phyloP scores from a whole-genome alignment of 202 grass and related monocot genomes.

The Schoenoplectus tabernaemontani region DNA sequence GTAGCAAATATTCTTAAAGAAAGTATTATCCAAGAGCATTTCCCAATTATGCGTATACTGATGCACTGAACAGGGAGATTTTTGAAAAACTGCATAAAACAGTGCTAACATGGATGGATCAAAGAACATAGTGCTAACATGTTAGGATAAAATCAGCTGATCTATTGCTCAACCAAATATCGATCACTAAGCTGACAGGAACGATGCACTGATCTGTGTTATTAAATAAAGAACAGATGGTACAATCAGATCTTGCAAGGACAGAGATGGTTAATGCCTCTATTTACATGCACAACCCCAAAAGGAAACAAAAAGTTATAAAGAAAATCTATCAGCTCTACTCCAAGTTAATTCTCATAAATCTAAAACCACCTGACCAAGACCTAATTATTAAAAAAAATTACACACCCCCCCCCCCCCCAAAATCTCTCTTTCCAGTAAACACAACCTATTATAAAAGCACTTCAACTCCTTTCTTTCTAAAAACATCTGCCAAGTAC shows the following conservation, averaged over 20 bases:
- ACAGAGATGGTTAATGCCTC: conserved; percentile 12
- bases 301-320: conserved; percentile 7
- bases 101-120: background rate
- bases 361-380: conserved; percentile 10
- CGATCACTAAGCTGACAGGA: background rate
- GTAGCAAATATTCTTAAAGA: background rate
- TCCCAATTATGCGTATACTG: too few relatives aligned
- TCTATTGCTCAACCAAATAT: background rate
- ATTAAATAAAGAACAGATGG: conserved; percentile 17
- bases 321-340: conserved; percentile 19
- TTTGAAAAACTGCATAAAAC: background rate
- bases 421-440: conserved; percentile 12
- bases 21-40: background rate
- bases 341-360: conserved; percentile 14
- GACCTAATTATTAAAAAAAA: conserved; percentile 20
- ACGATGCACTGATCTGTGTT: conserved; percentile 3
- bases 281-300: conserved; percentile 17
- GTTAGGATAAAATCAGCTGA: background rate
- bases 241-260: conserved; percentile 18
- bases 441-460: conserved; percentile 15
- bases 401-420: too few relatives aligned
- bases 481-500: background rate
- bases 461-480: conserved; percentile 1
- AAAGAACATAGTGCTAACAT: background rate
- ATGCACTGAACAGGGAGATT: too few relatives aligned